These are phyloP conservation scores for Tardiomyces depauwii DNA, from an alignment of 1,139 yeast genomes.

Conservation along the genomic window DNA sequence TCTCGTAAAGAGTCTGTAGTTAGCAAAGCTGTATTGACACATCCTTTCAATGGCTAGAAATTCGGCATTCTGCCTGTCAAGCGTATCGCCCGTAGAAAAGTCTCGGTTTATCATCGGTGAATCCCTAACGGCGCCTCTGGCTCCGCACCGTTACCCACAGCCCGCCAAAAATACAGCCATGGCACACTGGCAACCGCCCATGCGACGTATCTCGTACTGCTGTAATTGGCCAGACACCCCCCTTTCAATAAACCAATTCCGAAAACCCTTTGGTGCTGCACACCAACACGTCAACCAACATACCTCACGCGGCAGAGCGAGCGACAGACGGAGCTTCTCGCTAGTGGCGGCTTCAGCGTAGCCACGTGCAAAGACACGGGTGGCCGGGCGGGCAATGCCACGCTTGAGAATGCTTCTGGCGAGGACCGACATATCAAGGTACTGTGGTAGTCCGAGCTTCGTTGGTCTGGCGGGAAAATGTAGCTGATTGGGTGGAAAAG, in stretches of 20 bases:
- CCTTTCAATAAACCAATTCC: too few species aligned
- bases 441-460: not conserved
- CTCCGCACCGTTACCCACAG: too few species aligned
- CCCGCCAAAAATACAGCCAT: too few species aligned
- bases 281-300: constrained; percentile 26
- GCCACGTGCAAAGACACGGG: constrained; percentile 25
- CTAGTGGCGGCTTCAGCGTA: constrained; percentile 82
- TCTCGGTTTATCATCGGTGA: too few species aligned
- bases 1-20: constrained; percentile 28
- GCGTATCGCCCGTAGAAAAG: too few species aligned
- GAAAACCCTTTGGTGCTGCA: too few species aligned
- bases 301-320: constrained; percentile 82
- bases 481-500: not conserved
- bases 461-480: constrained; percentile 1
- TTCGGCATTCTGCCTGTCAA: too few species aligned
- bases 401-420: not conserved
- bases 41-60: too few species aligned
- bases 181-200: too few species aligned
- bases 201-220: too few species aligned
- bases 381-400: not conserved
- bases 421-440: not conserved
- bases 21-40: not conserved
- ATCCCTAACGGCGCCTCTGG: too few species aligned
- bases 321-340: constrained; percentile 75
- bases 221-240: too few species aligned